phyloP scores from a whole-genome alignment of 352 stramenopile genomes.

The Thalassiosira pacifica region DNA sequence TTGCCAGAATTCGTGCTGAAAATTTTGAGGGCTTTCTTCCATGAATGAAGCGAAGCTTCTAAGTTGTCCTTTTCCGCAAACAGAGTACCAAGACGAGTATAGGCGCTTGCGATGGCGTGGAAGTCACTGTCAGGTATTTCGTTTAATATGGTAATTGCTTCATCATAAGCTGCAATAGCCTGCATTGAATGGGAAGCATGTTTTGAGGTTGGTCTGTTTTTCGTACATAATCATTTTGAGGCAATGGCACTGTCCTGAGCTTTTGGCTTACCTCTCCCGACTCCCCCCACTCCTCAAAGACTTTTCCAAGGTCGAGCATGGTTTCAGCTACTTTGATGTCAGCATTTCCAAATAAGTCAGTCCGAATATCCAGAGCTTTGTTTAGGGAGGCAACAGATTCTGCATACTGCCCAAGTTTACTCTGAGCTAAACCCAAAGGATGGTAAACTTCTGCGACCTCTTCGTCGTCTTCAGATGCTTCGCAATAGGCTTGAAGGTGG shows the following conservation, averaged over 20 bases:
- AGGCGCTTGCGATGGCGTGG: conserved; percentile 38
- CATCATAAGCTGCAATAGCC: conserved; percentile 61
- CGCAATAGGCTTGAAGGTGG: conserved; percentile 50
- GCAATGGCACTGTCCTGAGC: neutral
- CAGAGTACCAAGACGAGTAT: conserved; percentile 54
- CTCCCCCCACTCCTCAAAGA: conserved; percentile 57
- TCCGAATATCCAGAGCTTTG: conserved; percentile 61
- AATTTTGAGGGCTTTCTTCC: conserved; percentile 66
- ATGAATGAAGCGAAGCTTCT: conserved; percentile 53
- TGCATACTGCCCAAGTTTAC: conserved; percentile 58
- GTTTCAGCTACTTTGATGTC: conserved; percentile 60
- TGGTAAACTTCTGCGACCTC: conserved; percentile 59
- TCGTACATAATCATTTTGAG: neutral
- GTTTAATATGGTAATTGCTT: conserved; percentile 62
- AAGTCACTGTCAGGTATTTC: conserved; percentile 47
- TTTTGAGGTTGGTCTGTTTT: neutral
- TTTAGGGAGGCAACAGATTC: conserved; percentile 61
- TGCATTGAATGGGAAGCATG: conserved; percentile 10
- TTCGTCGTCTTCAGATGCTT: conserved; percentile 44
- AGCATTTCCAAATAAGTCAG: conserved; percentile 55
- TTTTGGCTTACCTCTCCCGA: conserved; percentile 64
- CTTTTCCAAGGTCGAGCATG: conserved; percentile 60
- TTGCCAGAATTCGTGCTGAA: conserved; percentile 47
- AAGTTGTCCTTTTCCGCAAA: conserved; percentile 59
- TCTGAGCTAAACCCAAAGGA: conserved; percentile 53